Evolutionary conservation across 805 yeast species (phyloP).

Genomic region (Candida argentea): DNA sequence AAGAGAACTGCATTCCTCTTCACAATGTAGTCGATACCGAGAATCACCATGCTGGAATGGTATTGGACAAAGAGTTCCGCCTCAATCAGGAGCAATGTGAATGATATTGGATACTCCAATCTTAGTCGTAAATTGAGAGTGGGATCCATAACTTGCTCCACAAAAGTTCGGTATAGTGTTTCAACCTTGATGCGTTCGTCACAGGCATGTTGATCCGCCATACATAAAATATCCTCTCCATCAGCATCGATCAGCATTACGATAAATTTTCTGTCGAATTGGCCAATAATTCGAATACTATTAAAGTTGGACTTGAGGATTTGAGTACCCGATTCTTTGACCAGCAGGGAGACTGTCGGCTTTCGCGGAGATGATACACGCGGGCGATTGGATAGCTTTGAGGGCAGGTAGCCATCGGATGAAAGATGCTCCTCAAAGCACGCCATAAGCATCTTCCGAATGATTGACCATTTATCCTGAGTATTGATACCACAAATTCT

Average conservation of each 20-base stretch:
- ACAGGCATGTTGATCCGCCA: slow-evolving; percentile 76
- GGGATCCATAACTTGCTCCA: slow-evolving; percentile 15
- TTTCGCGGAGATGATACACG: too few relatives aligned
- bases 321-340: too few relatives aligned
- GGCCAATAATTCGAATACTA: slow-evolving; percentile 33
- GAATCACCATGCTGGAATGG: slow-evolving; percentile 6
- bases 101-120: slow-evolving; percentile 4
- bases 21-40: slow-evolving; percentile 11
- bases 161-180: slow-evolving; percentile 25
- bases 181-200: slow-evolving; percentile 70
- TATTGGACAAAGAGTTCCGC: slow-evolving; percentile 9
- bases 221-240: slow-evolving; percentile 8
- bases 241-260: slow-evolving; percentile 12
- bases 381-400: too few relatives aligned
- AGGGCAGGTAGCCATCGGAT: slow-evolving; percentile 1
- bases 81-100: slow-evolving; percentile 18
- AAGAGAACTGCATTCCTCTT: slow-evolving; percentile 10
- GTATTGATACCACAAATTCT: too few relatives aligned
- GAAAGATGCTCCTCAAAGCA: slow-evolving; percentile 10
- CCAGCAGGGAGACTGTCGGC: too few relatives aligned
- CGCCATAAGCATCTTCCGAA: slow-evolving; percentile 12
- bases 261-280: slow-evolving; percentile 57
- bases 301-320: slow-evolving; percentile 7
- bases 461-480: background rate
- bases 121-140: slow-evolving; percentile 4